Percentiles rank a stretch among this genome's conserved stretches.
Conservation (phyloP, 441 rosid genomes). For the Jatropha multifida region DNA sequence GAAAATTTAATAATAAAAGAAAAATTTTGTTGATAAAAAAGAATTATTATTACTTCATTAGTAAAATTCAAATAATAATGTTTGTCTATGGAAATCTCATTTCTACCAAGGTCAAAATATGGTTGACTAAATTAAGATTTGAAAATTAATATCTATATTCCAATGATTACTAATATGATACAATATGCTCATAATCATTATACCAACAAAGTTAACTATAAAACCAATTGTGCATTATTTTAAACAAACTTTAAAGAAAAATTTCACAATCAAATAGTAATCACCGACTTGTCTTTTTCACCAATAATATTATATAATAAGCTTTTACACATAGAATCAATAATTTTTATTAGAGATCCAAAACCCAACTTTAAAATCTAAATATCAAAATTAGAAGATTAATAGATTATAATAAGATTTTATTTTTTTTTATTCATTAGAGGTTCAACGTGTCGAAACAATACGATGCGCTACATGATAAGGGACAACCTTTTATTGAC, state of each 20-base stretch:
- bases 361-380: no score
- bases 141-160: neutral
- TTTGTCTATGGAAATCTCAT: neutral
- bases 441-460: no score
- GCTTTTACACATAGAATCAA: neutral
- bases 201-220: neutral
- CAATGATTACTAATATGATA: neutral
- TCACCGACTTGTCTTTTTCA: conserved; percentile 11
- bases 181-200: neutral
- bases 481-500: no score
- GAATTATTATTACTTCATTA: neutral
- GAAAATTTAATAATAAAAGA: no score
- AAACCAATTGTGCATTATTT: neutral
- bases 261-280: conserved; percentile 9
- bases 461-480: no score
- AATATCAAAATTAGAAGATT: no score
- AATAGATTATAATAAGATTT: no score
- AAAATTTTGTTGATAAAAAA: no score
- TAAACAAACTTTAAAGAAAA: neutral
- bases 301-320: no score
- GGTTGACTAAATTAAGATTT: neutral
- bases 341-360: no score
- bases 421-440: no score
- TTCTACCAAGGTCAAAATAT: neutral
- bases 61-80: neutral